Evolutionary conservation across 1,139 yeast species (phyloP), one percentile per base, ranked within the genome.

Genomic region (Scheffersomyces segobiensis): DNA sequence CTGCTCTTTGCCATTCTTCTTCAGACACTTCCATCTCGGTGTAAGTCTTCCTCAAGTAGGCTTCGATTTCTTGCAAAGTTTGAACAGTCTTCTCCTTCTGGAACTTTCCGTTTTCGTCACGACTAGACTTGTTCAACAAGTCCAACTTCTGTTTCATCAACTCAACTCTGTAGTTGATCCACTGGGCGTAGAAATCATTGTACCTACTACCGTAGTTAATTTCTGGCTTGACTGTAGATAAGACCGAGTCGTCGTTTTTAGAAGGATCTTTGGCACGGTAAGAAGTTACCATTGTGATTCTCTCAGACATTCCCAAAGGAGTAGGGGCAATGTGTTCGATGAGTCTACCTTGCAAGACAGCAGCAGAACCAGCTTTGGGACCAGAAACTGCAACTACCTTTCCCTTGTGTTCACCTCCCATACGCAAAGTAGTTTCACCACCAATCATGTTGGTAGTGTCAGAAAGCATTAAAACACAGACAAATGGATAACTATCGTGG

Each of bases 401-500:
- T n/a, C 54, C 50, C 3, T 53, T 32, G 5, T 54, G 56, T 6
- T 58, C 57, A 59, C 72, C 70, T 19, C 85, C 85, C 71, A 77
- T 82, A 64, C 82, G 75, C 62, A 83, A 73, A 22, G 82, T 76
- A 3, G 89, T 85, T 66, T 84, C 88, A 53, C 88, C 88, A 20
- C 88, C 88, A 67, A 81, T 72, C 88, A 85, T 84, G 49, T 74
- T 70, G 10, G 81, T 63, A 18, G 88, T 84, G 65, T 84, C 87
- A 50, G 85, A 79, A 50, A 85, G 67, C 89, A 85, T 85, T 56
- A 85, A 73, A 20, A 85, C 88, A 70, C 88, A 85, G n/a, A 85
- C 88, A 68, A 83, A 83, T 12, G 88, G 88, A 58, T 83, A 84
- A 48, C 86, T 79, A 67, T 85, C 89, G 57, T 75, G 68, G 71